Percentiles rank a stretch among this genome's conserved stretches.
Conservation (phyloP, 148 eudicot genomes). For the Polygonum maritimum region DNA sequence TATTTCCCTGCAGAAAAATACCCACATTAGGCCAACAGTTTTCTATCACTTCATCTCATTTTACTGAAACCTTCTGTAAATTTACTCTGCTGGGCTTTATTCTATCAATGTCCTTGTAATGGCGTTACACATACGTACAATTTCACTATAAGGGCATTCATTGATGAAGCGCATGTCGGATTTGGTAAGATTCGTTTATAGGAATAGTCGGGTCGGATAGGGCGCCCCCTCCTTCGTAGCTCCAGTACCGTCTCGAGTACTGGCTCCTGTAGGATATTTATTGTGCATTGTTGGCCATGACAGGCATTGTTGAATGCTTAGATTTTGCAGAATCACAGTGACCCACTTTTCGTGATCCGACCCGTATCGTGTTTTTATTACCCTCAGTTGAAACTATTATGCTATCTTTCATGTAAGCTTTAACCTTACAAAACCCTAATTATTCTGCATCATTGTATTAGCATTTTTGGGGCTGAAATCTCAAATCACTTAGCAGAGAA, state of each 20-base stretch:
- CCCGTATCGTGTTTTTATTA: neutral
- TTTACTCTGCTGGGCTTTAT: neutral
- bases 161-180: neutral
- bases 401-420: neutral
- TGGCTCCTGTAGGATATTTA: neutral
- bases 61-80: too few relatives aligned
- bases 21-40: neutral
- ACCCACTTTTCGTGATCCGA: neutral
- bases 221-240: neutral
- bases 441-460: too few relatives aligned
- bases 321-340: constrained; percentile 1
- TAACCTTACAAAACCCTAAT: neutral
- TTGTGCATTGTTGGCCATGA: neutral
- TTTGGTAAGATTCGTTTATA: neutral
- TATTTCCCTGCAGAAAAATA: neutral
- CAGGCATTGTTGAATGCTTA: constrained; percentile 6
- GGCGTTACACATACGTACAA: too few relatives aligned
- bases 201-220: neutral
- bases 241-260: neutral
- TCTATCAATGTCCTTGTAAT: too few relatives aligned
- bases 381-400: neutral
- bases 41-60: too few relatives aligned
- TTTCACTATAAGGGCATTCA: neutral
- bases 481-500: neutral
- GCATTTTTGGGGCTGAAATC: neutral